phyloP scores from a whole-genome alignment of 805 yeast genomes.

The Candida vaughaniae region DNA sequence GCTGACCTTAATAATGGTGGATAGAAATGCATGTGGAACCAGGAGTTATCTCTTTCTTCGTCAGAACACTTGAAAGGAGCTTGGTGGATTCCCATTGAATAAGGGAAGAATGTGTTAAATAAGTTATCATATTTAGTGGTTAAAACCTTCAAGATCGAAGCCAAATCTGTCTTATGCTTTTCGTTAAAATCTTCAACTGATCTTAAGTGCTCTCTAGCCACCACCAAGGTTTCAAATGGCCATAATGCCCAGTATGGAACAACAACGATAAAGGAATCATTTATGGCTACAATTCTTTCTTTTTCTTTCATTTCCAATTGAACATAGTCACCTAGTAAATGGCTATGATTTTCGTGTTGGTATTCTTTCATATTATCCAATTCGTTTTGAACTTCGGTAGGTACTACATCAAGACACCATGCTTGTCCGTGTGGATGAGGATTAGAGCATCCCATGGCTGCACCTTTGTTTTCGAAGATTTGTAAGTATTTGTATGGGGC shows the following conservation, averaged over 20 bases:
- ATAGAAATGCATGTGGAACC: constrained; percentile 75
- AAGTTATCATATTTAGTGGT: constrained; percentile 71
- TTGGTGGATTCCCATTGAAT: constrained; percentile 81
- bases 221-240: constrained; percentile 73
- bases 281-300: constrained; percentile 54
- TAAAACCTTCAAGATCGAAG: constrained; percentile 48
- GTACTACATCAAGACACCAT: constrained; percentile 66
- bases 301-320: constrained; percentile 50
- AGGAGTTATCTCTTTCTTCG: constrained; percentile 41
- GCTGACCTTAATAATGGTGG: constrained; percentile 77
- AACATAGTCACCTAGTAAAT: constrained; percentile 64
- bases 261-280: constrained; percentile 62
- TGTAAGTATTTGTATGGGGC: constrained; percentile 60
- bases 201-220: constrained; percentile 54
- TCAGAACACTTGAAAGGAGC: constrained; percentile 53
- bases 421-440: constrained; percentile 85
- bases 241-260: constrained; percentile 84
- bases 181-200: constrained; percentile 48
- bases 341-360: constrained; percentile 35
- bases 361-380: constrained; percentile 51
- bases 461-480: constrained; percentile 75
- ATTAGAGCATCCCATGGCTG: constrained; percentile 80
- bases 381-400: constrained; percentile 66
- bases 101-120: constrained; percentile 69
- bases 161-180: constrained; percentile 53